Evolutionary conservation across 2,329 filamentous ascomycete genomes (phyloP), one percentile per base, ranked within the genome.

Genomic region (Talaromyces funiculosus): DNA sequence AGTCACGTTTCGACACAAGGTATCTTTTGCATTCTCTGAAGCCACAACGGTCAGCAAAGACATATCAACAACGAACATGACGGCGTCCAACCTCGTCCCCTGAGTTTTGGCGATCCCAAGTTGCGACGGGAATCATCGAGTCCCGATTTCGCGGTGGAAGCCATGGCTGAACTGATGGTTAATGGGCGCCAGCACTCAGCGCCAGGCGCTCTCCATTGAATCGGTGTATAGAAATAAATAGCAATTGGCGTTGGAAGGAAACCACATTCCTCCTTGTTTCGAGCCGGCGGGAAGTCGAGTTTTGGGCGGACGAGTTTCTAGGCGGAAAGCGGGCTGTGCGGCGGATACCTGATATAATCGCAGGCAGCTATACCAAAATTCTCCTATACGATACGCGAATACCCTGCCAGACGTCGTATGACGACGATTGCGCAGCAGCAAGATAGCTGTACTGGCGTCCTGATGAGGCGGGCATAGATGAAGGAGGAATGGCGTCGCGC

Each of bases 1-100:
- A 64, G 92, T 84, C 63, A 97, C 88, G 77, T 97, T 96, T 71
- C 92, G 88, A 78, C 92, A 97, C 61, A 93, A 83, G 6, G 90
- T 96, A 73, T 95, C 92, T 77, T 93, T 95, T 57, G 85, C 80
- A 74, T 89, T 90, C 77, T 90, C 88, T 89, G 42, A 35, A 53
- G 16, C 31, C 51, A 47, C 9, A 33, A 3, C 10, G n/a, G 47
- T 64, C 49, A 64, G 63, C 40, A 42, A 38, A 8, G 3, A 6
- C 37, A 18, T 1, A 57, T 24, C 26, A 14, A 43, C 14, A n/a
- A 29, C 8, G 16, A 47, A 4, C 22, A 47, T 24, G 49, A 35
- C 29, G 42, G 56, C 14, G 22, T 35, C 78, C 66, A 70, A 81
- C 78, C 78, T 72, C 78, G 77, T 64, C 74, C 73, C 67, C 79